A percentile compares a stretch with the other conserved stretches of the same genome.
These are phyloP conservation scores for Colletotrichum simmondsii DNA, from an alignment of 2,329 filamentous ascomycete species.

Conservation along the genomic window DNA sequence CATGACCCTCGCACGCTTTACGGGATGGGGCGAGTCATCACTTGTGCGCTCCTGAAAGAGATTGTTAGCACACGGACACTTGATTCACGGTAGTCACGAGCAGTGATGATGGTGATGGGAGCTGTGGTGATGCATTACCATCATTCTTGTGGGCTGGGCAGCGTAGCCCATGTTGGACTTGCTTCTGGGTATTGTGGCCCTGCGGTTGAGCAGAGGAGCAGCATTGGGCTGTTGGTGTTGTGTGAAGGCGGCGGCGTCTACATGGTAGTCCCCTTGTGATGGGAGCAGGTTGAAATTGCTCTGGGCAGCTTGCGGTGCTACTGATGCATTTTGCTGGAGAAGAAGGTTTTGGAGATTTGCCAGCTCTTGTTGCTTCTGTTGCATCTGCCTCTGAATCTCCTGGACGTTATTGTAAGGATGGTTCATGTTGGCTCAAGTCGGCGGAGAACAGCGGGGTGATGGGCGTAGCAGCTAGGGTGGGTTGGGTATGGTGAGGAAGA, in stretches of 20 bases:
- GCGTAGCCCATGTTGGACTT: conserved; percentile 35
- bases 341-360: conserved; percentile 24
- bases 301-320: conserved; percentile 2
- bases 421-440: conserved; percentile 31
- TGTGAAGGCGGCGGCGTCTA: conserved; percentile 20
- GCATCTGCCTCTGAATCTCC: conserved; percentile 33
- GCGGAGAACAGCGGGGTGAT: conserved; percentile 18
- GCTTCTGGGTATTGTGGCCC: conserved; percentile 30
- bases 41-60: conserved; percentile 39
- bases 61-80: conserved; percentile 16
- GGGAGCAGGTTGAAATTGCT: conserved; percentile 19
- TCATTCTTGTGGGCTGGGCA: conserved; percentile 19
- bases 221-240: conserved; percentile 26
- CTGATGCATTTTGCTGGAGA: conserved; percentile 16
- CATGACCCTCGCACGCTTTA: conserved; percentile 48
- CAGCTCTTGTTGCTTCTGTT: conserved; percentile 34
- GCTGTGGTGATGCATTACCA: conserved; percentile 24
- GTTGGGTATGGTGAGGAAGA: background rate
- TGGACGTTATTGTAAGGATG: conserved; percentile 22
- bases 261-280: conserved; percentile 24
- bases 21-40: conserved; percentile 39
- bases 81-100: background rate
- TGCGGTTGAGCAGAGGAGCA: conserved; percentile 9
- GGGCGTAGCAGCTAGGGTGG: background rate
- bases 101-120: background rate